Evolutionary conservation across 192 early-diverging fungal genomes (phyloP), one percentile per base, ranked within the genome.

Genomic region (Backusella tuberculispora): DNA sequence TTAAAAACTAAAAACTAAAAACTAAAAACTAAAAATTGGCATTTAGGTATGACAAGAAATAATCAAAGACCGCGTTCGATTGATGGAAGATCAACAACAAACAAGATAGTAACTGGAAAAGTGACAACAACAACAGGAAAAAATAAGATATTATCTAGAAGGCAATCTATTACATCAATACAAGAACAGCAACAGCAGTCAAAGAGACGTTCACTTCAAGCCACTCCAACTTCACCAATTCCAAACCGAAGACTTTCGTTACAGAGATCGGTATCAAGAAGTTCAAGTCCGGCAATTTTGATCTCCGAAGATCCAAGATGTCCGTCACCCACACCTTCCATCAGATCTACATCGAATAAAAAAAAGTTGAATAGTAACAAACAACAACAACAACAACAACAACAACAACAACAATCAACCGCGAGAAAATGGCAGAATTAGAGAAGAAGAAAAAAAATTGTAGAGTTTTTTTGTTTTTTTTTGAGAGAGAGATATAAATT

Each of bases 221-320:
- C 21, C 6, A 34, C 21, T n/a, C 7, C 37, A 19, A 29, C 42
- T 5, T 29, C 42, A 68, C 42, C 37, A 1, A 47, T 69, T 46
- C 68, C 68, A 26, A 40, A 45, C 45, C 43, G 68, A 46, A 19
- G 68, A 47, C 34, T 34, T 29, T 37, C 60, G 1, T 43, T 69
- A 46, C 74, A 75, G 41, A 66, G 74, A 13, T 69, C 74, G 17
- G 46, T 67, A 4, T 67, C 73, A 37, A 63, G 64, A 40, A 26
- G 26, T 48, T 76, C 74, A 15, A 50, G 67, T 26, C 50, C 74
- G 5, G 50, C 44, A 5, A 6, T 69, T 21, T 24, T 53, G 9
- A 19, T 69, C 7, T 26, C 45, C 42, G 44, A 26, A 24, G 26
- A 67, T 9, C 2, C 29, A 34, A 74, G 63, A 2, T 26, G 65